Evolutionary conservation across 495 filamentous ascomycete genomes (phyloP).

Genomic region (Lentithecium fluviatile): DNA sequence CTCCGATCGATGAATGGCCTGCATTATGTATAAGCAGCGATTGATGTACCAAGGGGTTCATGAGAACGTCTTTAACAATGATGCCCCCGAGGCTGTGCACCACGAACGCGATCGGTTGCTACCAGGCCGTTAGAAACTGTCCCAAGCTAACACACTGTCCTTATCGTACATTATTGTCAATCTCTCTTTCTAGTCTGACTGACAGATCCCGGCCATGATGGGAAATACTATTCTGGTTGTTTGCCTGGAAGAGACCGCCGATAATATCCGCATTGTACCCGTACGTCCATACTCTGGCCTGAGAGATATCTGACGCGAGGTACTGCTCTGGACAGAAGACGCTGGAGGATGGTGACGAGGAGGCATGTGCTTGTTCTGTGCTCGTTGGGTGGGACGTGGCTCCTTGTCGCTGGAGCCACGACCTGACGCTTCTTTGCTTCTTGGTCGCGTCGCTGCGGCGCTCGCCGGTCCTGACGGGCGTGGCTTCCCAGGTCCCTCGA

Average conservation of each 20-base stretch:
- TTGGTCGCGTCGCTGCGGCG: constrained; percentile 4
- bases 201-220: constrained; percentile 42
- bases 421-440: not conserved
- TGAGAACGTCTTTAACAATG: too few relatives aligned
- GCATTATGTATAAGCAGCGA: too few relatives aligned
- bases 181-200: constrained; percentile 36
- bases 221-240: constrained; percentile 43
- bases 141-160: constrained; percentile 12
- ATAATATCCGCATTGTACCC: constrained; percentile 49
- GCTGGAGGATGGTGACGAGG: constrained; percentile 12
- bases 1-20: too few relatives aligned
- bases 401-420: not conserved
- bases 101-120: constrained; percentile 44
- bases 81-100: too few relatives aligned
- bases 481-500: constrained; percentile 38
- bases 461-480: not conserved
- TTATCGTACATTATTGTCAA: constrained; percentile 37
- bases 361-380: not conserved
- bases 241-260: constrained; percentile 39
- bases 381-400: constrained; percentile 1
- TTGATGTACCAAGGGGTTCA: too few relatives aligned
- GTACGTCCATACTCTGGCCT: constrained; percentile 47
- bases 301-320: constrained; percentile 42
- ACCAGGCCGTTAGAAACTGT: too few relatives aligned
- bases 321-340: constrained; percentile 45